Conservation (phyloP, 2,329 filamentous ascomycete genomes). For the Paradendryphiella salina region DNA sequence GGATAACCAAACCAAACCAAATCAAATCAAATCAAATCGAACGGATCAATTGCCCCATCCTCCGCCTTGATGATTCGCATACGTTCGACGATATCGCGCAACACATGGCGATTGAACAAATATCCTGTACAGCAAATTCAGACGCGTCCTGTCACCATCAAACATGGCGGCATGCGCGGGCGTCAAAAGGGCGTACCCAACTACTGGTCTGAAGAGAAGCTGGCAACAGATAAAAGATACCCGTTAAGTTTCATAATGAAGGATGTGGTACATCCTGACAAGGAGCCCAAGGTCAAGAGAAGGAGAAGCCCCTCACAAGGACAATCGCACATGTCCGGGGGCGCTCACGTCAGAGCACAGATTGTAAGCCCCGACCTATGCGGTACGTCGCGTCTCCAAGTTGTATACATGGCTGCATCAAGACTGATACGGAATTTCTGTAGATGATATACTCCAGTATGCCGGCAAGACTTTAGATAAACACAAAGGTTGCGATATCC, state of each 20-base stretch:
- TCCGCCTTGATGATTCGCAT: conserved; percentile 25
- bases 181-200: neutral
- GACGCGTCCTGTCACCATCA: conserved; percentile 4
- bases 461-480: conserved; percentile 69
- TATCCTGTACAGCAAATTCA: conserved; percentile 2
- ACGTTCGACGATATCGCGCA: conserved; percentile 16
- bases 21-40: too few relatives aligned
- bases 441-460: conserved; percentile 71
- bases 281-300: conserved; percentile 4
- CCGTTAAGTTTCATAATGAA: conserved; percentile 18
- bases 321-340: neutral
- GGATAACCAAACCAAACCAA: too few relatives aligned
- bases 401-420: conserved; percentile 1
- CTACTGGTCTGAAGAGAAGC: conserved; percentile 21
- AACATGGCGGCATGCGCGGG: neutral
- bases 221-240: conserved; percentile 20
- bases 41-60: conserved; percentile 2
- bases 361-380: conserved; percentile 53
- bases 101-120: conserved; percentile 5
- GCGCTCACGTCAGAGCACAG: conserved; percentile 31
- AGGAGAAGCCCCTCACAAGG: neutral
- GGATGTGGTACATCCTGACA: conserved; percentile 13
- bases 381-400: conserved; percentile 44
- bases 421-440: conserved; percentile 12
- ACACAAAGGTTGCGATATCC: conserved; percentile 77